These are phyloP conservation scores for Fistulifera pelliculosa DNA, from an alignment of 108 stramenopile genomes.

Conservation along the genomic window DNA sequence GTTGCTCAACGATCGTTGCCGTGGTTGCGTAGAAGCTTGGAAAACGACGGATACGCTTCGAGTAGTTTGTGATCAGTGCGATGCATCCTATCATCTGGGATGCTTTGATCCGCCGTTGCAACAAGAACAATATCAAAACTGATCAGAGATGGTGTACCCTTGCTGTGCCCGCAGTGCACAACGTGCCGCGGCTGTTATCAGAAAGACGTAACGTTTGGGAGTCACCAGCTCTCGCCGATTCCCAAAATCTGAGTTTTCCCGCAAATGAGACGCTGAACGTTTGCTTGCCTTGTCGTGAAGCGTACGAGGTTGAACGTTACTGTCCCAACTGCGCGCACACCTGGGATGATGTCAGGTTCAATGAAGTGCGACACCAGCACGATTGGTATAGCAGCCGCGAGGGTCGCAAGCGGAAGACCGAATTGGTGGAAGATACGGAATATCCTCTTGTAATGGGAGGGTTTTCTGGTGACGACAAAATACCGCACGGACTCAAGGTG, in stretches of 20 bases:
- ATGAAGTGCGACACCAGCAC: conserved; percentile 2
- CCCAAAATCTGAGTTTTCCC: conserved; percentile 30
- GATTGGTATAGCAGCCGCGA: no score
- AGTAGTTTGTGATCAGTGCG: conserved; percentile 30
- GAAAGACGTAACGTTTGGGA: conserved; percentile 42
- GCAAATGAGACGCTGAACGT: conserved; percentile 24
- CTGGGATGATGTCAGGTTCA: conserved; percentile 47
- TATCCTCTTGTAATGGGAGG: background rate
- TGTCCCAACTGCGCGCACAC: conserved; percentile 56
- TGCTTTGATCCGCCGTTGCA: conserved; percentile 47
- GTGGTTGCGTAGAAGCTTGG: conserved; percentile 35
- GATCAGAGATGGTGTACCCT: conserved; percentile 10
- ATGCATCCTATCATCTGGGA: conserved; percentile 30
- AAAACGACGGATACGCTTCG: conserved; percentile 19
- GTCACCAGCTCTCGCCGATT: conserved; percentile 9
- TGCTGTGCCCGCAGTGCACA: conserved; percentile 36
- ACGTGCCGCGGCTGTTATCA: conserved; percentile 49
- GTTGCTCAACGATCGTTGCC: conserved; percentile 20
- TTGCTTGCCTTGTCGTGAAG: conserved; percentile 40
- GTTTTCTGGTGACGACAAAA: conserved; percentile 4
- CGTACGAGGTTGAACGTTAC: conserved; percentile 33
- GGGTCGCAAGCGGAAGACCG: conserved; percentile 21
- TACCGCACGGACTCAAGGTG: conserved; percentile 29
- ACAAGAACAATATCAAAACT: conserved; percentile 23
- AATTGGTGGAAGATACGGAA: conserved; percentile 18